Base-by-base conservation (phyloP, 805 yeast genomes). In the Candida sonorensis region DNA sequence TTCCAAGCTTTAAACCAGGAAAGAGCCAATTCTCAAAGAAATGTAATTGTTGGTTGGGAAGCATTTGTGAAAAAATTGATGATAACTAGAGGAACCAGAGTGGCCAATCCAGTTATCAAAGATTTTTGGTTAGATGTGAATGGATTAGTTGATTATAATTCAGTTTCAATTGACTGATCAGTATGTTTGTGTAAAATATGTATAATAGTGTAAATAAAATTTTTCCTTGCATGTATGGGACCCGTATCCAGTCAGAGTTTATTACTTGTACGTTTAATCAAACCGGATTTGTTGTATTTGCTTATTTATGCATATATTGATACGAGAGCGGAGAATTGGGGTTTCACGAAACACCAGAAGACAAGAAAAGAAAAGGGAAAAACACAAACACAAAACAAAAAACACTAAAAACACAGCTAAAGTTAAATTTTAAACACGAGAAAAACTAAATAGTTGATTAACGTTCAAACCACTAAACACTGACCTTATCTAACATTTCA, bases 41-140 rank as follows among this genome's bases (percentile, higher is more conserved):
- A 49, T 34, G 53, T 40, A 27, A 44, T 55, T 22, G 45, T 28
- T 20, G 51, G 42, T 2, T 61, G 66, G 32, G 73, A 66, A 7
- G 43, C 62, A 5, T 72, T 79, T 31, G 50, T 75, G 14, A 75
- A 69, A 41, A 77, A 75, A 48, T 44, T 81, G 19, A 47, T 75
- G 53, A 37, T 77, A 2, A 78, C 86, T 1, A 67, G 86, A 46
- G 88, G 88, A 2, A 72, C 72, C 25, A 61, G 85, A 42, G 67
- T 68, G 24, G 77, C 80, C 2, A 68, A 73, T 30, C 65, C 60
- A 17, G 63, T 76, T 1, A 58, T 81, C 10, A 69, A 75, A 35
- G 72, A 67, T 31, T 76, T 79, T 55, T 81, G 88, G 88, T 55
- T 79, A 15, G 65, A 68, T 18, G 62, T 66, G 16, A 80, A 78